Percentiles rank a stretch among this genome's conserved stretches.
Conservation (phyloP, 164 flowering plant species). For the Echeveria elegans region DNA sequence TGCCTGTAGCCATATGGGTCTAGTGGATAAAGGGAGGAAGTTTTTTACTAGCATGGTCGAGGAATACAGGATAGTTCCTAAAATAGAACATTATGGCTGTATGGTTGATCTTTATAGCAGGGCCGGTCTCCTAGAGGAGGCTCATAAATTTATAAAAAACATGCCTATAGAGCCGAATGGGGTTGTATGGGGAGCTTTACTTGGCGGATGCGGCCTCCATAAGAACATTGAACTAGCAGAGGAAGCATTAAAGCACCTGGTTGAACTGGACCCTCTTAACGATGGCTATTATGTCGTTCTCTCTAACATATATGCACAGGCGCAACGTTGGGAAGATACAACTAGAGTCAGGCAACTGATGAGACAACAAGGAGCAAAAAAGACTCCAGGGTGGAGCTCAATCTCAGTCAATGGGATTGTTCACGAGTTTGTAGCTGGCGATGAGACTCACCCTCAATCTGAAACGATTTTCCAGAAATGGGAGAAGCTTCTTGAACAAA, state of each 20-base stretch:
- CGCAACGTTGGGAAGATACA: slow-evolving; percentile 44
- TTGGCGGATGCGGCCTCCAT: slow-evolving; percentile 58
- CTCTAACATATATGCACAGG: slow-evolving; percentile 55
- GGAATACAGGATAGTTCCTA: slow-evolving; percentile 37
- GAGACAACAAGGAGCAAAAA: slow-evolving; percentile 47
- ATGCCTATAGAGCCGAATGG: slow-evolving; percentile 51
- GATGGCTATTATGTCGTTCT: slow-evolving; percentile 57
- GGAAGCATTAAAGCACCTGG: slow-evolving; percentile 45
- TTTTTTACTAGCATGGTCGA: slow-evolving; percentile 43
- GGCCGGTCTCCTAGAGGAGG: slow-evolving; percentile 54
- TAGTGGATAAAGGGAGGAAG: slow-evolving; percentile 33
- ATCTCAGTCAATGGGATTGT: slow-evolving; percentile 34
- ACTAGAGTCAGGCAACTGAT: slow-evolving; percentile 48
- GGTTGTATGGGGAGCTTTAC: slow-evolving; percentile 60
- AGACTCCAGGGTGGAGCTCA: slow-evolving; percentile 54
- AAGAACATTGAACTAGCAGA: slow-evolving; percentile 47
- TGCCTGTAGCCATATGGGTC: slow-evolving; percentile 64
- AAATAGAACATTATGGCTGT: slow-evolving; percentile 58
- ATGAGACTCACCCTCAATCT: slow-evolving; percentile 37
- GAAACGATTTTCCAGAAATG: slow-evolving; percentile 34
- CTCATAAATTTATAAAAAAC: slow-evolving; percentile 38
- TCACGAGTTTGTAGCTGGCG: slow-evolving; percentile 61
- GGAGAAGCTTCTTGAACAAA: slow-evolving; percentile 31
- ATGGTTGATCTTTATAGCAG: slow-evolving; percentile 63
- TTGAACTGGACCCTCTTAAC: slow-evolving; percentile 41